Evolutionary conservation across 108 stramenopile genomes (phyloP).

Genomic region (Fistulifera pelliculosa): DNA sequence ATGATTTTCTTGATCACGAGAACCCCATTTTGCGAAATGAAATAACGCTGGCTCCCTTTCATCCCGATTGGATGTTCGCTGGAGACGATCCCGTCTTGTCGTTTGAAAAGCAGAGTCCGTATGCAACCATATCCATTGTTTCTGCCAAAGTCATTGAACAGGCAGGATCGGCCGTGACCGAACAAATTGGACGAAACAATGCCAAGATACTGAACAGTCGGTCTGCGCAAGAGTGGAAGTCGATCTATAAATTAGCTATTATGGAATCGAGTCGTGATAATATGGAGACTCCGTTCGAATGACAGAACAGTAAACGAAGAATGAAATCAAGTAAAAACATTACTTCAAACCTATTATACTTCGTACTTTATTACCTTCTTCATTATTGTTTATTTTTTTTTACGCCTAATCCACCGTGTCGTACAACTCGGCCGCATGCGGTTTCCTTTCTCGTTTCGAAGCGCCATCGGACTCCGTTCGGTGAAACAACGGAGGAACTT

Average conservation of each 20-base stretch:
- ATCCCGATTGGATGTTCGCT: constrained; percentile 58
- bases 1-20: constrained; percentile 37
- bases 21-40: constrained; percentile 28
- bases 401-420: constrained; percentile 39
- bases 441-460: constrained; percentile 28
- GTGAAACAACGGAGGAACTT: constrained; percentile 80
- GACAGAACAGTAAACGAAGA: no score
- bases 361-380: no score
- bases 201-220: constrained; percentile 30
- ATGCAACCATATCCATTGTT: constrained; percentile 58
- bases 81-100: constrained; percentile 4
- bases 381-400: neutral
- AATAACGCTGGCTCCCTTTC: constrained; percentile 67
- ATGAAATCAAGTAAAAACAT: no score
- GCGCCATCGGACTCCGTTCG: constrained; percentile 27
- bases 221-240: constrained; percentile 23
- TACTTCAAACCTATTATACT: no score
- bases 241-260: constrained; percentile 17
- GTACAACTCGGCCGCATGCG: constrained; percentile 44
- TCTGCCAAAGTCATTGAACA: constrained; percentile 51
- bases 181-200: constrained; percentile 47
- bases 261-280: no score
- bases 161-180: constrained; percentile 37
- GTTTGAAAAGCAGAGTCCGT: constrained; percentile 60
- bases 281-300: no score